These are phyloP conservation scores for Zea luxurians DNA, from an alignment of 176 grass and related monocot genomes.

Conservation along the genomic window DNA sequence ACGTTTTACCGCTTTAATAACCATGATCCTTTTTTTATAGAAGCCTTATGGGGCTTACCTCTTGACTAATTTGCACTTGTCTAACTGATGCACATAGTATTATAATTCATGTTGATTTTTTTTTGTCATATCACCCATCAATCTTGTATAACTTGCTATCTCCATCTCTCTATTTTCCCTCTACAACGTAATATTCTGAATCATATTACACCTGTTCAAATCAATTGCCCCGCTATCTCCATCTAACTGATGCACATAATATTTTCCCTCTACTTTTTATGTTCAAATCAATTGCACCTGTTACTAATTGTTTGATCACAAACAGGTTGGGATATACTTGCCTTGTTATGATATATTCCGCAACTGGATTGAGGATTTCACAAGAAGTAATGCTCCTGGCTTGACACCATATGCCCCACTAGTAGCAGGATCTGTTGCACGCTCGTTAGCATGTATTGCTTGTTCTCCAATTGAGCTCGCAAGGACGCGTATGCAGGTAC, in stretches of 20 bases:
- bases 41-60: neutral
- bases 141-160: neutral
- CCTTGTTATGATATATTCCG: conserved; percentile 97
- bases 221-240: no score
- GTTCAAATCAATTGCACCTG: neutral
- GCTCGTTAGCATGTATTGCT: conserved; percentile 85
- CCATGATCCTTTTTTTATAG: no score
- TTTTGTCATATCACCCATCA: neutral
- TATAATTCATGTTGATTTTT: neutral
- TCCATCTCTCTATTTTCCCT: neutral
- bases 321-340: conserved; percentile 98
- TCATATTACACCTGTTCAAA: no score
- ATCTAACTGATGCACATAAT: no score
- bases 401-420: conserved; percentile 81
- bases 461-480: conserved; percentile 93
- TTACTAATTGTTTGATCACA: conserved; percentile 30
- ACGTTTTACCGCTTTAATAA: no score
- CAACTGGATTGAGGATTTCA: conserved; percentile 79
- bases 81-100: neutral
- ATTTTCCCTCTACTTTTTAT: neutral
- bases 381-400: conserved; percentile 63
- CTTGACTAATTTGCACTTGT: neutral
- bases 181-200: neutral
- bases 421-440: conserved; percentile 81
- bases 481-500: conserved; percentile 94